These are phyloP conservation scores for Ulmus americana DNA, from an alignment of 331 rosid genomes.

Conservation along the genomic window DNA sequence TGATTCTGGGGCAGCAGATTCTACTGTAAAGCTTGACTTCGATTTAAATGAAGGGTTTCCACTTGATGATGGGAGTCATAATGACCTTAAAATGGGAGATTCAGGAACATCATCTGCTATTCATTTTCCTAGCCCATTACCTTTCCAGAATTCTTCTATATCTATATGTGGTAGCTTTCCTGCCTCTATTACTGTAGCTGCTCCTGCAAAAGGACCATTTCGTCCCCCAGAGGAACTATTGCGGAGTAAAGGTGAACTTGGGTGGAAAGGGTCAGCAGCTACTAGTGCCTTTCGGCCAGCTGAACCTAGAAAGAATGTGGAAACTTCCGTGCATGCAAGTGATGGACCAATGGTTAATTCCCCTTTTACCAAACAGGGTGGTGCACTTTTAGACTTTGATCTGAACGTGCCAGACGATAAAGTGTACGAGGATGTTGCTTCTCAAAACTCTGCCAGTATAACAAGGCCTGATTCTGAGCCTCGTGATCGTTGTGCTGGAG, in stretches of 20 bases:
- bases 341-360: constrained; percentile 29
- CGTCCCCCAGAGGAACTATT: constrained; percentile 58
- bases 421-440: constrained; percentile 51
- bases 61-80: constrained; percentile 56
- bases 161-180: constrained; percentile 51
- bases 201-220: constrained; percentile 72
- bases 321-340: constrained; percentile 26
- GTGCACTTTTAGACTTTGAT: constrained; percentile 63
- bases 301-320: constrained; percentile 70
- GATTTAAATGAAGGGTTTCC: constrained; percentile 85
- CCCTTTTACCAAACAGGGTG: constrained; percentile 34
- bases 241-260: constrained; percentile 63
- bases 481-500: constrained; percentile 41
- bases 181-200: constrained; percentile 66
- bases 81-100: constrained; percentile 43
- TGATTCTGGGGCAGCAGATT: constrained; percentile 38
- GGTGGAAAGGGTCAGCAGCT: constrained; percentile 91
- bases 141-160: constrained; percentile 45
- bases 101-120: constrained; percentile 39
- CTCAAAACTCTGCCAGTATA: constrained; percentile 31
- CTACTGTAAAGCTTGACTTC: constrained; percentile 50
- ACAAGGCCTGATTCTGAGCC: constrained; percentile 27
- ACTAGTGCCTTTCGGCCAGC: constrained; percentile 96
- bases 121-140: constrained; percentile 42
- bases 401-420: constrained; percentile 71